These are phyloP conservation scores for Monosporascus ibericus DNA, from an alignment of 2,329 filamentous ascomycete genomes.

Conservation along the genomic window DNA sequence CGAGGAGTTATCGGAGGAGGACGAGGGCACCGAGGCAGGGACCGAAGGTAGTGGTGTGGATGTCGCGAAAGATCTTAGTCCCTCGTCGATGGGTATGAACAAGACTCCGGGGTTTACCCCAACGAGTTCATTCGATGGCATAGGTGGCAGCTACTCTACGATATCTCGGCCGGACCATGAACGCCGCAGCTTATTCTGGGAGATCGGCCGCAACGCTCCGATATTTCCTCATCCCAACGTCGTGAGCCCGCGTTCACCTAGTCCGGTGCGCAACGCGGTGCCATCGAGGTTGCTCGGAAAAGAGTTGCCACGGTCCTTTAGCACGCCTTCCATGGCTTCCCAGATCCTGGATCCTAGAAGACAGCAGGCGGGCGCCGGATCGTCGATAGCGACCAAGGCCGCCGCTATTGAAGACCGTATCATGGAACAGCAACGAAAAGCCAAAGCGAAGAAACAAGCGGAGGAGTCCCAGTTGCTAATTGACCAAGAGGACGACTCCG, in stretches of 20 bases:
- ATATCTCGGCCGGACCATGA: slow-evolving; percentile 41
- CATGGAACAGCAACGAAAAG: slow-evolving; percentile 43
- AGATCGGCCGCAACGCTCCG: slow-evolving; percentile 44
- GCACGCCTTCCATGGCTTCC: slow-evolving; percentile 53
- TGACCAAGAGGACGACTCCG: slow-evolving; percentile 64
- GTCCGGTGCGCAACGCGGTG: slow-evolving; percentile 57
- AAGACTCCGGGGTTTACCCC: slow-evolving; percentile 48
- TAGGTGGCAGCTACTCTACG: slow-evolving; percentile 41
- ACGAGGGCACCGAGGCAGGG: slow-evolving; percentile 38
- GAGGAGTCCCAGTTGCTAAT: slow-evolving; percentile 52
- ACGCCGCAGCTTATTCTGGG: slow-evolving; percentile 45
- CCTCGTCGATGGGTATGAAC: slow-evolving; percentile 36
- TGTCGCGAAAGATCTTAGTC: slow-evolving; percentile 58
- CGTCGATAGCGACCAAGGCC: slow-evolving; percentile 35
- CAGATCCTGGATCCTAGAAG: slow-evolving; percentile 41
- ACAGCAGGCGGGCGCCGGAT: slow-evolving; percentile 29
- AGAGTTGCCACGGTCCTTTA: slow-evolving; percentile 51
- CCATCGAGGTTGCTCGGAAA: slow-evolving; percentile 42
- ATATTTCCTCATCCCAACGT: slow-evolving; percentile 48
- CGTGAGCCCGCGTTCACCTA: slow-evolving; percentile 65
- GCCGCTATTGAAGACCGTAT: slow-evolving; percentile 39
- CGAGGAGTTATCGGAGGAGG: slow-evolving; percentile 41
- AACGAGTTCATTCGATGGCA: slow-evolving; percentile 50
- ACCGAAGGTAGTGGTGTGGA: slow-evolving; percentile 58
- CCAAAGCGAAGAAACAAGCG: slow-evolving; percentile 49